These are phyloP conservation scores for Aspergillus japonicus DNA, from an alignment of 2,329 filamentous ascomycete genomes.

Conservation along the genomic window DNA sequence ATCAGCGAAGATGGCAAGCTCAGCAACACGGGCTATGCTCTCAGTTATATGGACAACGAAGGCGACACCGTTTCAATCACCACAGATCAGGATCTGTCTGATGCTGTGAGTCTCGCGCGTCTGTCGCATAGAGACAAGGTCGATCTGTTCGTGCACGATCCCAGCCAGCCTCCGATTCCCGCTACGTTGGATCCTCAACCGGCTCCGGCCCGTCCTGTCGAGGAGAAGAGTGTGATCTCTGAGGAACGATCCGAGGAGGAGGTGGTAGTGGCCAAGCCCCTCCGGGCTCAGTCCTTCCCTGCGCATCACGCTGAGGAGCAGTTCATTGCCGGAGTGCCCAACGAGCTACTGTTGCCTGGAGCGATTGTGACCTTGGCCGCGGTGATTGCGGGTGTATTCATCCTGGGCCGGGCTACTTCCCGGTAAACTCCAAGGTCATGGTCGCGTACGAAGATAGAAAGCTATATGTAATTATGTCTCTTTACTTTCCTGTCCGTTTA, in stretches of 20 bases:
- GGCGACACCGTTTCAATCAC: conserved; percentile 97
- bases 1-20: conserved; percentile 76
- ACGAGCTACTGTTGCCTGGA: conserved; percentile 87
- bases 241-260: conserved; percentile 57
- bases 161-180: conserved; percentile 78
- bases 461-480: conserved; percentile 12
- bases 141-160: conserved; percentile 93
- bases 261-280: conserved; percentile 39
- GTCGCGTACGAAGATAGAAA: neutral
- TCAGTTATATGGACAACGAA: conserved; percentile 96
- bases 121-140: conserved; percentile 83
- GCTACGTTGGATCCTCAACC: conserved; percentile 62
- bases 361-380: conserved; percentile 94
- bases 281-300: conserved; percentile 44
- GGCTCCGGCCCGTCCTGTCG: conserved; percentile 48
- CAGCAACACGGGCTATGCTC: conserved; percentile 74
- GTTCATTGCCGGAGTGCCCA: conserved; percentile 86
- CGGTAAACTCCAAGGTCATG: conserved; percentile 30
- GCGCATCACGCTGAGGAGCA: conserved; percentile 64
- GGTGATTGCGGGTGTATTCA: conserved; percentile 90
- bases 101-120: conserved; percentile 82
- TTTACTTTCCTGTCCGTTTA: conserved; percentile 2
- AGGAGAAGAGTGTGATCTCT: conserved; percentile 38
- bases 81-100: conserved; percentile 86
- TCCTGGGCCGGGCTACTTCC: conserved; percentile 67